phyloP scores from a whole-genome alignment of 805 yeast species.

The Yamadazyma tumulicola region DNA sequence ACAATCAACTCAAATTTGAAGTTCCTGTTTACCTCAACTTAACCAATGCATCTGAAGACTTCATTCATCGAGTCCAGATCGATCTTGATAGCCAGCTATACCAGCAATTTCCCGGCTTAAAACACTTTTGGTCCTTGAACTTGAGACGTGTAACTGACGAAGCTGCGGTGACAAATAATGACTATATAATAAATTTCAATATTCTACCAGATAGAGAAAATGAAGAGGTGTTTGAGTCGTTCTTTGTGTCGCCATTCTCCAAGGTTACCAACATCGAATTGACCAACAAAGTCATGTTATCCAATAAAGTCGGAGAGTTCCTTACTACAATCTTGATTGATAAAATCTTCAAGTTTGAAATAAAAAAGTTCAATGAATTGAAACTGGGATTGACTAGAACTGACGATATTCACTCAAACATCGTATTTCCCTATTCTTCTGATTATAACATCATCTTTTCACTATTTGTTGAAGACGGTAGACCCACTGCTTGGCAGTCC shows the following conservation, averaged over 20 bases:
- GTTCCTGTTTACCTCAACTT: slow-evolving; percentile 45
- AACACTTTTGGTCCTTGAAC: slow-evolving; percentile 28
- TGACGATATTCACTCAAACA: slow-evolving; percentile 17
- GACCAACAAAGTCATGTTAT: slow-evolving; percentile 20
- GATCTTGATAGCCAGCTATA: slow-evolving; percentile 28
- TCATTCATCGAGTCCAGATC: slow-evolving; percentile 33
- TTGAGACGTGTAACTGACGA: slow-evolving; percentile 15
- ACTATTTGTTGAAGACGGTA: slow-evolving; percentile 66
- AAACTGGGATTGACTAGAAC: background rate
- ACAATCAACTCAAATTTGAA: slow-evolving; percentile 20
- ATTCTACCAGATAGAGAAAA: slow-evolving; percentile 9
- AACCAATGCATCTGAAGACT: slow-evolving; percentile 23
- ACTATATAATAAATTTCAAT: slow-evolving; percentile 38
- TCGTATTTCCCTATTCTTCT: slow-evolving; percentile 57
- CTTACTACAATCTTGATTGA: slow-evolving; percentile 35
- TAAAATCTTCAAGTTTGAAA: slow-evolving; percentile 38
- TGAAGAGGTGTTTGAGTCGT: slow-evolving; percentile 7
- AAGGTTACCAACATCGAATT: slow-evolving; percentile 28
- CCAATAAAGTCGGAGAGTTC: slow-evolving; percentile 31
- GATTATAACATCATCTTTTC: slow-evolving; percentile 74
- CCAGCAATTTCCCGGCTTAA: slow-evolving; percentile 19
- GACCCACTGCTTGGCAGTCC: slow-evolving; percentile 72
- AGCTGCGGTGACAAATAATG: slow-evolving; percentile 14
- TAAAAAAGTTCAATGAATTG: slow-evolving; percentile 20
- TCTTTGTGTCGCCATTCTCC: slow-evolving; percentile 34